Evolutionary conservation across 306 rosid species (phyloP), one percentile per base, ranked within the genome.

Genomic region (Macrotyloma uniflorum): DNA sequence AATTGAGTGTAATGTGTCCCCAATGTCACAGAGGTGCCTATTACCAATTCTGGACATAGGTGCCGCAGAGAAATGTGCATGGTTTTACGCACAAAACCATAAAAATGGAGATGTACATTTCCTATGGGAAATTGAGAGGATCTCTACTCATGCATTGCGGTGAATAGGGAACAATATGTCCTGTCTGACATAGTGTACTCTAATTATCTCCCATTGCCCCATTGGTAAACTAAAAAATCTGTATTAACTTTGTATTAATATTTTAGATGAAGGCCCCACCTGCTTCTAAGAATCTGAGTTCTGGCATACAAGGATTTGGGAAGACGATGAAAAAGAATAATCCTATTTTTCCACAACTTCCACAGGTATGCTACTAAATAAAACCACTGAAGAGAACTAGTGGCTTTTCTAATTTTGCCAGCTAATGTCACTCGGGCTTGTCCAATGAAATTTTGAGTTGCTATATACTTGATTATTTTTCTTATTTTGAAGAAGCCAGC

Each of bases 221-320:
- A 65, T 51, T 77, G 10, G 7, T 50, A 51, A 51, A 30, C 4
- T 12, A 11, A 59, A 57, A 76, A 69, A 38, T 75, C 15, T 40
- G 22, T 12, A 70, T 70, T 47, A 78, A 69, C 57, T 62, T 76
- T 46, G 55, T 47, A 22, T 77, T 73, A 73, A 66, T 74, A 84
- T 61, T 38, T 38, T 88, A 90, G 94, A 84, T 86, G 68, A 86
- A 84, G 82, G 85, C 74, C 30, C 80, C 80, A 51, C 47, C 80
- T 70, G 72, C 88, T 51, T 80, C 89, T 73, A 90, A 78, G 85
- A 91, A 86, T 84, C 80, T 86, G 73, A 83, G 81, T 80, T 38
- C 84, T 38, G 80, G 76, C 80, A 38, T 83, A 83, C 89, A 82
- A 84, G 85, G 81, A 71, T 85, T 76, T 13, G 93, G 87, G 80